Evolutionary conservation across 371 early-diverging fungal genomes (phyloP).

Genomic region (Mucor sp.): DNA sequence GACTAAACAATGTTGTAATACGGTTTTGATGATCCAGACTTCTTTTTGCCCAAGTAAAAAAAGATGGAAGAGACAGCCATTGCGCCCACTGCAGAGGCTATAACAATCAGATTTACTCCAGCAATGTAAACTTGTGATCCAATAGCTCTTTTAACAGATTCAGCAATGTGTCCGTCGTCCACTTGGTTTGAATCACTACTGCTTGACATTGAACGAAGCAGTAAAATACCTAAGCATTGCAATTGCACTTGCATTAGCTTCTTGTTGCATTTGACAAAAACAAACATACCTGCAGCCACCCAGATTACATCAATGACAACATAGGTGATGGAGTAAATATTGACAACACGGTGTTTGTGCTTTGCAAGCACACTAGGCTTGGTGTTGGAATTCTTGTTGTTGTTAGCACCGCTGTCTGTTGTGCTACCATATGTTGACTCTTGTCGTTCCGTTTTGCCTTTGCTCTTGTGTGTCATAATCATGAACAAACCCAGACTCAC

Average conservation of each 20-base stretch:
- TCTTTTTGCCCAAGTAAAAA: conserved; percentile 1
- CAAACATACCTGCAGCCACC: conserved; percentile 2
- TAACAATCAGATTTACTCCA: background rate
- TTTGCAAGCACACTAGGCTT: background rate
- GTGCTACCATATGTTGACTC: conserved; percentile 3
- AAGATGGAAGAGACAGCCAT: conserved; percentile 1
- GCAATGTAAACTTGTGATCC: background rate
- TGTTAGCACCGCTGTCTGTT: background rate
- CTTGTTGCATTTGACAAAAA: background rate
- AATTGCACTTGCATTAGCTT: background rate
- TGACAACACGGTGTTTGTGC: conserved; percentile 10
- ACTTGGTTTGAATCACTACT: background rate
- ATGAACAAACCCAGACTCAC: conserved; percentile 1
- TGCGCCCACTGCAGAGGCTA: background rate
- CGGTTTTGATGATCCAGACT: background rate
- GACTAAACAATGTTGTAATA: conserved; percentile 2
- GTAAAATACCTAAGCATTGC: background rate
- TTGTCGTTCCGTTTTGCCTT: conserved; percentile 1
- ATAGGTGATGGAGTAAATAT: background rate
- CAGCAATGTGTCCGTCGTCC: background rate
- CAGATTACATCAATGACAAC: background rate
- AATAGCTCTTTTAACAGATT: background rate
- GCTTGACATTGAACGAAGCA: background rate
- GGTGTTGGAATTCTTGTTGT: background rate
- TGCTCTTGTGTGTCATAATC: background rate